Conservation (phyloP, 1,284 basidiomycete genomes). For the Somion occarium region DNA sequence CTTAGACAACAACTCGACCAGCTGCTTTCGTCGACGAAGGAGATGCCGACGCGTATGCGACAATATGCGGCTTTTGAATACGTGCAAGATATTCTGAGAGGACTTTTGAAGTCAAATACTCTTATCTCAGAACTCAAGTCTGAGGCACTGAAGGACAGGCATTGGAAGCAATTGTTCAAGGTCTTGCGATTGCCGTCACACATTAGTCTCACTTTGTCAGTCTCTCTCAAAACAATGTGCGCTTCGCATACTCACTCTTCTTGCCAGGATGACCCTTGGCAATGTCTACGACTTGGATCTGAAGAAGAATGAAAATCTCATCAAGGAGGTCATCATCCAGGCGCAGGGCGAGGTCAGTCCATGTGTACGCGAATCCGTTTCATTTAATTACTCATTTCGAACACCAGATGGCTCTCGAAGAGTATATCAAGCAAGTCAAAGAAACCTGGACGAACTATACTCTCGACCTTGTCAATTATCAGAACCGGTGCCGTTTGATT, state of each 20-base stretch:
- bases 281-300: slow-evolving; percentile 97
- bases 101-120: slow-evolving; percentile 85
- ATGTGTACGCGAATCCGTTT: neutral
- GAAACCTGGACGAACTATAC: slow-evolving; percentile 97
- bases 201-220: slow-evolving; percentile 66
- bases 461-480: slow-evolving; percentile 96
- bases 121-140: slow-evolving; percentile 93
- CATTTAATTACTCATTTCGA: neutral
- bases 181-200: slow-evolving; percentile 67
- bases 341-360: slow-evolving; percentile 88
- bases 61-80: slow-evolving; percentile 99
- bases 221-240: slow-evolving; percentile 9
- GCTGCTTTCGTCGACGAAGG: slow-evolving; percentile 86
- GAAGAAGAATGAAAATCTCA: slow-evolving; percentile 85
- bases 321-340: slow-evolving; percentile 94
- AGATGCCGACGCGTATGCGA: slow-evolving; percentile 98
- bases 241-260: neutral
- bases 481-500: slow-evolving; percentile 97
- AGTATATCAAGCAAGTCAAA: slow-evolving; percentile 93
- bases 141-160: slow-evolving; percentile 95
- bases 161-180: slow-evolving; percentile 99
- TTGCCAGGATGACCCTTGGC: slow-evolving; percentile 84
- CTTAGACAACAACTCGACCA: slow-evolving; percentile 91
- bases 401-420: slow-evolving; percentile 92
- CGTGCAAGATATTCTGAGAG: slow-evolving; percentile 87